Percentiles rank a stretch among this genome's conserved stretches.
Conservation (phyloP, 2,329 filamentous ascomycete species). For the Aspergillus pseudotamarii region DNA sequence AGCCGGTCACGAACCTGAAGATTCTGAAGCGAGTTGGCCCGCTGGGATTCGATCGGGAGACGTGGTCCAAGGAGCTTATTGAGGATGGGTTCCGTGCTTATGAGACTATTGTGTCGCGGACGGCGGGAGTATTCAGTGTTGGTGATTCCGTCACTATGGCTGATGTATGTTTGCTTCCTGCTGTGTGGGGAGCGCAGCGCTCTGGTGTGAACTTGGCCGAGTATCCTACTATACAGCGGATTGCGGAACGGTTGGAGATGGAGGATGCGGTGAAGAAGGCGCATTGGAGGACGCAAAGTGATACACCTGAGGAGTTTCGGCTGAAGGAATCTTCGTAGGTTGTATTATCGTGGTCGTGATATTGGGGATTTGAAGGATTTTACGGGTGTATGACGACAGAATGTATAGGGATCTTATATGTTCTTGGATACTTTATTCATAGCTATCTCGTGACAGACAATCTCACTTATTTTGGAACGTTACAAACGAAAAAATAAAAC, state of each 20-base stretch:
- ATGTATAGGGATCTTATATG: neutral
- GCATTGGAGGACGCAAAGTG: conserved; percentile 58
- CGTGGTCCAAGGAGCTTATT: conserved; percentile 58
- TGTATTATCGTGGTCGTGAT: neutral
- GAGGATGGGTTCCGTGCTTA: conserved; percentile 59
- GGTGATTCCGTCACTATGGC: conserved; percentile 61
- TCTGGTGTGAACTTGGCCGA: conserved; percentile 55
- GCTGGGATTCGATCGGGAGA: conserved; percentile 47
- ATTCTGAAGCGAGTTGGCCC: conserved; percentile 54
- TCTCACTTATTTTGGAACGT: conserved; percentile 8
- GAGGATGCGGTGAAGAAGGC: conserved; percentile 56
- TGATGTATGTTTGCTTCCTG: conserved; percentile 61
- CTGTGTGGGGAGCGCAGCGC: conserved; percentile 59
- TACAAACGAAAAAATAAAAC: conserved; percentile 6
- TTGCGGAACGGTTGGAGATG: conserved; percentile 52
- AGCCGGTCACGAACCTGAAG: conserved; percentile 62
- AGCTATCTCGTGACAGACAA: conserved; percentile 11
- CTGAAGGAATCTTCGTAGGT: conserved; percentile 13
- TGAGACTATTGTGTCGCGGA: conserved; percentile 46
- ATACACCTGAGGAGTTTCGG: conserved; percentile 54
- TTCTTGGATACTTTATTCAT: conserved; percentile 8
- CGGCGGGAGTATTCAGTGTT: conserved; percentile 56
- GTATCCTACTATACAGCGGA: conserved; percentile 52
- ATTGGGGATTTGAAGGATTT: neutral
- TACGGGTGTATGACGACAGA: neutral